These are phyloP conservation scores for Cordia subcordata DNA, from an alignment of 257 asterid species.

Conservation along the genomic window DNA sequence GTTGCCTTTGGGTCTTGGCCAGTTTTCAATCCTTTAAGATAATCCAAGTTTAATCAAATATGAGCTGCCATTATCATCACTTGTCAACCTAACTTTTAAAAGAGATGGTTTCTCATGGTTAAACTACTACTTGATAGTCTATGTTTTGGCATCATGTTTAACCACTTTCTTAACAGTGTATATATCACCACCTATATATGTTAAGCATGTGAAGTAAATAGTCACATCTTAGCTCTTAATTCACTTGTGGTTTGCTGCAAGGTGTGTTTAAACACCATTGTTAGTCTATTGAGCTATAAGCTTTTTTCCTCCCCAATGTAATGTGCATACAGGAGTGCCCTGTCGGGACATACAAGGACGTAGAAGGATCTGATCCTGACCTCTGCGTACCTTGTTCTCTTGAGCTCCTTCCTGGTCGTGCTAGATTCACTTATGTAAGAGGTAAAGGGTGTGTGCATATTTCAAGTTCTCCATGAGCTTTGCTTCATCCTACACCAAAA, in stretches of 20 bases:
- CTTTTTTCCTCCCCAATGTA: neutral
- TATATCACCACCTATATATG: too few species aligned
- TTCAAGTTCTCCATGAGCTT: constrained; percentile 9
- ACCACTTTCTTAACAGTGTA: too few species aligned
- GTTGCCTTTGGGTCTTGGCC: too few species aligned
- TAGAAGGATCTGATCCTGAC: constrained; percentile 73
- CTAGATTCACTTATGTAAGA: constrained; percentile 72
- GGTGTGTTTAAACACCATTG: neutral
- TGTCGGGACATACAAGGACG: constrained; percentile 74
- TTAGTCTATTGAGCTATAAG: neutral
- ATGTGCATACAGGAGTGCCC: constrained; percentile 64
- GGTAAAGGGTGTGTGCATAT: constrained; percentile 40
- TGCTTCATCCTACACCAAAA: constrained; percentile 7
- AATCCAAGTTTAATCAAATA: too few species aligned
- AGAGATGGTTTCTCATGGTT: too few species aligned
- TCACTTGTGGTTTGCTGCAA: neutral
- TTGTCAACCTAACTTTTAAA: too few species aligned
- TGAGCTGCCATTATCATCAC: too few species aligned
- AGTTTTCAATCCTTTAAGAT: too few species aligned
- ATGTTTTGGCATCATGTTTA: too few species aligned
- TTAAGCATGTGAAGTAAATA: neutral
- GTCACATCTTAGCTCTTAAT: neutral
- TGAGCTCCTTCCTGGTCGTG: constrained; percentile 79
- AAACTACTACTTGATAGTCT: too few species aligned
- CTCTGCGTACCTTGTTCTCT: constrained; percentile 76